These are phyloP conservation scores for Ophiostoma fasciatum DNA, from an alignment of 2,329 filamentous ascomycete genomes.

Conservation along the genomic window DNA sequence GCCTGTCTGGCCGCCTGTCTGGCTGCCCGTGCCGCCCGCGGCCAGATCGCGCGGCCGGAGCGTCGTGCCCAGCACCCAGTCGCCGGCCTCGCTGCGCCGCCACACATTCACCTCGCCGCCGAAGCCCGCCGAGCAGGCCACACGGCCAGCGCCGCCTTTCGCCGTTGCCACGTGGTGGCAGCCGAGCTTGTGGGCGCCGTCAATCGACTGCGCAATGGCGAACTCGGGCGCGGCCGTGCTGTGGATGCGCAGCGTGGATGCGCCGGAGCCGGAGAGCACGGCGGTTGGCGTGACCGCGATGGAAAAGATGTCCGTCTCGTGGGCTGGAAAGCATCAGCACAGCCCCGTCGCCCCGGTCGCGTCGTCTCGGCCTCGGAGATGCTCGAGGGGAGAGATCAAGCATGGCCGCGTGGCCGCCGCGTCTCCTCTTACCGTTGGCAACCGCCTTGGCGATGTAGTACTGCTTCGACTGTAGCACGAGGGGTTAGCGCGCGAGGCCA, in stretches of 20 bases:
- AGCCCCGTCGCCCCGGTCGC: too few relatives aligned
- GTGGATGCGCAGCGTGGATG: constrained; percentile 68
- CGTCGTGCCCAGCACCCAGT: constrained; percentile 35
- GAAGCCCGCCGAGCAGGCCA: constrained; percentile 76
- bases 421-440: constrained; percentile 57
- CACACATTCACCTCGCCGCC: constrained; percentile 80
- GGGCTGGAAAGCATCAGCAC: constrained; percentile 46
- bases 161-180: constrained; percentile 74
- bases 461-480: constrained; percentile 99
- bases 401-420: too few relatives aligned
- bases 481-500: too few relatives aligned
- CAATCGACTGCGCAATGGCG: constrained; percentile 64
- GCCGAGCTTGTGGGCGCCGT: constrained; percentile 69
- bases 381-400: background rate
- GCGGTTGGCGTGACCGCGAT: constrained; percentile 59
- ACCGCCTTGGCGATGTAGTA: constrained; percentile 88
- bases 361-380: too few relatives aligned
- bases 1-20: too few relatives aligned
- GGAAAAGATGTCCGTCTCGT: constrained; percentile 72
- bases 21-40: constrained; percentile 2
- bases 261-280: constrained; percentile 73
- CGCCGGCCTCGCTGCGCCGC: constrained; percentile 43
- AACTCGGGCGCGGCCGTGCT: constrained; percentile 57
- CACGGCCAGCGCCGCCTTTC: constrained; percentile 45
- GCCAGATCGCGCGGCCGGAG: constrained; percentile 20